phyloP scores from a whole-genome alignment of 768 basidiomycete species.

The Cystofilobasidium macerans region DNA sequence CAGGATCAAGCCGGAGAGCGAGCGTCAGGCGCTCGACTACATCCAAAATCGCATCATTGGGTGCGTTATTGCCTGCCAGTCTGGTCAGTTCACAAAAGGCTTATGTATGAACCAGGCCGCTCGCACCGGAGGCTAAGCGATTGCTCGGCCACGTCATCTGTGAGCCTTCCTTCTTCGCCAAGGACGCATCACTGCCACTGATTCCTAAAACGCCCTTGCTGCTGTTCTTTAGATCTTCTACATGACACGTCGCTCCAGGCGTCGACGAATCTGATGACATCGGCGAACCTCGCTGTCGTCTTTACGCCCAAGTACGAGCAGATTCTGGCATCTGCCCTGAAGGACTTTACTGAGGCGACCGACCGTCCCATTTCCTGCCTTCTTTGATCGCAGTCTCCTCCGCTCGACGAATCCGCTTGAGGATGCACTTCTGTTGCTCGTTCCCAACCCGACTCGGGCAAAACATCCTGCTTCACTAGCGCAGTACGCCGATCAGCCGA shows the following conservation, averaged over 20 bases:
- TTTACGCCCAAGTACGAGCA: slow-evolving; percentile 52
- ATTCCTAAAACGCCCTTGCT: background rate
- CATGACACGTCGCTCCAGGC: slow-evolving; percentile 66
- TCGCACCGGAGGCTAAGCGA: slow-evolving; percentile 43
- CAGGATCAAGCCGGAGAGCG: slow-evolving; percentile 41
- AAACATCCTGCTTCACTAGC: background rate
- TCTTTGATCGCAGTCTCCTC: background rate
- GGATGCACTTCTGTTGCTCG: background rate
- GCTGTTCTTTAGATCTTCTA: slow-evolving; percentile 55
- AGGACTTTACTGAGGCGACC: background rate
- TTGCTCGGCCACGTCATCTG: slow-evolving; percentile 56
- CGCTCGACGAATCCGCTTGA: background rate
- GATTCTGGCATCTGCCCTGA: background rate
- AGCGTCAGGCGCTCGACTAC: slow-evolving; percentile 50
- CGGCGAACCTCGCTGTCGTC: slow-evolving; percentile 68
- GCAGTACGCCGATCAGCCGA: background rate
- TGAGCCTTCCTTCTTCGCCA: background rate
- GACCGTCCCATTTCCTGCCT: no score
- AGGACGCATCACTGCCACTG: no score
- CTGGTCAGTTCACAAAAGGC: background rate
- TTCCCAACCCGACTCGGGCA: background rate
- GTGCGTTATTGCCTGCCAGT: background rate
- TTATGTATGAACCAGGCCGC: slow-evolving; percentile 33
- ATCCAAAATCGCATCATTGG: slow-evolving; percentile 60
- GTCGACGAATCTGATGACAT: slow-evolving; percentile 64